phyloP scores from a whole-genome alignment of 192 early-diverging fungal genomes.

The Gaertneriomyces semiglobifer region DNA sequence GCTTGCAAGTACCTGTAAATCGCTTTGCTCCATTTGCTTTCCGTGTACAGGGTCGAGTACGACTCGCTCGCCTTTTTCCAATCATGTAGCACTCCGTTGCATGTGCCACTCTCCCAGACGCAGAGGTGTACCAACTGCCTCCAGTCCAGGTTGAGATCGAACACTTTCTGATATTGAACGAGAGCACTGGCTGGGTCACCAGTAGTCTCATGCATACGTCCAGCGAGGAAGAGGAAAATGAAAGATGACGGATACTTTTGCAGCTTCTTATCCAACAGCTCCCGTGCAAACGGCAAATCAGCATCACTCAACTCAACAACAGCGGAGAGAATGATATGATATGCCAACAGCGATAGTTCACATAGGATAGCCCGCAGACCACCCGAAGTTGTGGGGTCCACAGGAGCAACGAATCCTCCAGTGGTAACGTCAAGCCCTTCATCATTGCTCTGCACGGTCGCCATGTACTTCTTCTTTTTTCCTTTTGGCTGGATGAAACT shows the following conservation, averaged over 20 bases:
- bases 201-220: slow-evolving; percentile 57
- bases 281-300: slow-evolving; percentile 60
- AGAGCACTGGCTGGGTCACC: slow-evolving; percentile 60
- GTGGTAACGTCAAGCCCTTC: slow-evolving; percentile 14
- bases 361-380: slow-evolving; percentile 77
- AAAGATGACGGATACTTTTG: slow-evolving; percentile 63
- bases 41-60: slow-evolving; percentile 62
- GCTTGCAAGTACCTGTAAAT: slow-evolving; percentile 75
- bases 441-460: slow-evolving; percentile 1
- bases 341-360: slow-evolving; percentile 66
- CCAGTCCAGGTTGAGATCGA: slow-evolving; percentile 63
- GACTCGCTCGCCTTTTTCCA: slow-evolving; percentile 60
- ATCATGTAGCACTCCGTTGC: slow-evolving; percentile 57
- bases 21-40: slow-evolving; percentile 83
- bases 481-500: neutral
- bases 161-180: slow-evolving; percentile 51
- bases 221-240: slow-evolving; percentile 71
- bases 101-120: slow-evolving; percentile 75
- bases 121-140: slow-evolving; percentile 74
- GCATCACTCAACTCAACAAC: slow-evolving; percentile 66
- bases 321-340: slow-evolving; percentile 73
- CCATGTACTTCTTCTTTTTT: slow-evolving; percentile 18
- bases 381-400: slow-evolving; percentile 18
- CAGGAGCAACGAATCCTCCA: slow-evolving; percentile 29
- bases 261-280: slow-evolving; percentile 53